Percentiles rank a stretch among this genome's conserved stretches.
phyloP scores from a whole-genome alignment of 352 stramenopile species.

The Phytophthora sojae region DNA sequence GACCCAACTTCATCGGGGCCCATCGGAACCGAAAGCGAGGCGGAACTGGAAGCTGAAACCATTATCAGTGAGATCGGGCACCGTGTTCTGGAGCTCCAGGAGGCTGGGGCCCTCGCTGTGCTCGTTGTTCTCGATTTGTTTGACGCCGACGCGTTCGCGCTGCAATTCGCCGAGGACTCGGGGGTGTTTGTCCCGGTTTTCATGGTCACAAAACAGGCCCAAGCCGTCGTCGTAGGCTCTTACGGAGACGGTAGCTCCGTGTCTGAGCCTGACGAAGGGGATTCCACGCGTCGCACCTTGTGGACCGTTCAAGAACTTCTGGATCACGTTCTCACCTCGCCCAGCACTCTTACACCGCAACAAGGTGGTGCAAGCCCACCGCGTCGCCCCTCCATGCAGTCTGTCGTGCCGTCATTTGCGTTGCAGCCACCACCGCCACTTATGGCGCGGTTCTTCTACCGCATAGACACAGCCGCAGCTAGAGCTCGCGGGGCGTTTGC shows the following conservation, averaged over 20 bases:
- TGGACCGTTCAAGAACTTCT: slow-evolving; percentile 38
- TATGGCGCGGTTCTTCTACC: slow-evolving; percentile 58
- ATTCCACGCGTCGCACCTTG: slow-evolving; percentile 32
- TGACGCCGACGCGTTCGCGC: slow-evolving; percentile 62
- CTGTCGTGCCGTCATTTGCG: slow-evolving; percentile 13
- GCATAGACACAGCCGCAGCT: slow-evolving; percentile 46
- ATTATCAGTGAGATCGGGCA: slow-evolving; percentile 57
- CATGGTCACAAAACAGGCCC: slow-evolving; percentile 47
- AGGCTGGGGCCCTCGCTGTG: slow-evolving; percentile 61
- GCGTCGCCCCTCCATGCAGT: slow-evolving; percentile 29
- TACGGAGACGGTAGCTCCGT: slow-evolving; percentile 25
- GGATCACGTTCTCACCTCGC: slow-evolving; percentile 17
- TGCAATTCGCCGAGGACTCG: slow-evolving; percentile 54
- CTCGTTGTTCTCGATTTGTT: slow-evolving; percentile 71
- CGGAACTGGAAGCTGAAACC: slow-evolving; percentile 42
- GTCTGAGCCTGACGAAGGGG: slow-evolving; percentile 26
- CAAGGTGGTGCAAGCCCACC: neutral
- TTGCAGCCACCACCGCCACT: slow-evolving; percentile 40
- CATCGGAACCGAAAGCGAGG: slow-evolving; percentile 30
- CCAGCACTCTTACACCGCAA: slow-evolving; percentile 9
- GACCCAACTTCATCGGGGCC: neutral
- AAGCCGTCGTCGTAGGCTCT: slow-evolving; percentile 25
- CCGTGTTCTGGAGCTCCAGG: slow-evolving; percentile 66
- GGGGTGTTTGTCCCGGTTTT: slow-evolving; percentile 81
- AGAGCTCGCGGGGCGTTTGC: slow-evolving; percentile 51